phyloP scores from a whole-genome alignment of 2,329 filamentous ascomycete species.

The Ilyonectria mors-panacis region DNA sequence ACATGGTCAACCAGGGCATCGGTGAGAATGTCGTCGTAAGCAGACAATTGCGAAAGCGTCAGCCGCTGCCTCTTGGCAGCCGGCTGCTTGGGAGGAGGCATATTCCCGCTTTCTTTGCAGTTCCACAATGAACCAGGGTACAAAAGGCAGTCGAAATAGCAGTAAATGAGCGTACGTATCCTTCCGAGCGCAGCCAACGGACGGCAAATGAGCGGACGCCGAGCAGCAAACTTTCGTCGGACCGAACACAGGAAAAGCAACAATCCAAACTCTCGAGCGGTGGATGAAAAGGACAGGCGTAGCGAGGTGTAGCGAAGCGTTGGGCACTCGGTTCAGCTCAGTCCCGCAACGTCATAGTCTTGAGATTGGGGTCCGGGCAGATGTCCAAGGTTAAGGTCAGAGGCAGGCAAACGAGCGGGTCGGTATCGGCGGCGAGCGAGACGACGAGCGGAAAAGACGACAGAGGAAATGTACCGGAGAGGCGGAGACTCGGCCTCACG shows the following conservation, averaged over 20 bases:
- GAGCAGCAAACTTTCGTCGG: constrained; percentile 25
- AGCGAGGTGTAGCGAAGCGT: constrained; percentile 21
- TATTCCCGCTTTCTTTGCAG: constrained; percentile 31
- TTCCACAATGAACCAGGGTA: constrained; percentile 3
- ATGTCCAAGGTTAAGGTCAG: constrained; percentile 17
- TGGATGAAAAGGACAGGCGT: constrained; percentile 29
- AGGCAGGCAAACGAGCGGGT: constrained; percentile 25
- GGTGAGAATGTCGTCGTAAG: constrained; percentile 95
- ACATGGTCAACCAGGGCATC: constrained; percentile 97
- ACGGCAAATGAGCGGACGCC: constrained; percentile 34
- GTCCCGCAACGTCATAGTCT: constrained; percentile 48
- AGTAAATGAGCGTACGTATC: constrained; percentile 44
- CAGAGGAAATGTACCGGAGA: constrained; percentile 27
- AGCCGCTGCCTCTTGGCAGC: constrained; percentile 77
- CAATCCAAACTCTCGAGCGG: constrained; percentile 15
- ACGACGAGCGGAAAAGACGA: constrained; percentile 14
- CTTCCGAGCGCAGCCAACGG: constrained; percentile 29
- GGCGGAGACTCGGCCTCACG: constrained; percentile 40
- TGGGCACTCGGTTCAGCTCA: constrained; percentile 44
- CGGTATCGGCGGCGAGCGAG: constrained; percentile 17
- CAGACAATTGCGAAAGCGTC: constrained; percentile 88
- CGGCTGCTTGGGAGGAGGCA: constrained; percentile 56
- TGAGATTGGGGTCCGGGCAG: constrained; percentile 25
- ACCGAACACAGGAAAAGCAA: constrained; percentile 18
- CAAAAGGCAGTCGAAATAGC: constrained; percentile 21